These are phyloP conservation scores for Paratinospora sagittata DNA, from an alignment of 164 flowering plant species.

Conservation along the genomic window DNA sequence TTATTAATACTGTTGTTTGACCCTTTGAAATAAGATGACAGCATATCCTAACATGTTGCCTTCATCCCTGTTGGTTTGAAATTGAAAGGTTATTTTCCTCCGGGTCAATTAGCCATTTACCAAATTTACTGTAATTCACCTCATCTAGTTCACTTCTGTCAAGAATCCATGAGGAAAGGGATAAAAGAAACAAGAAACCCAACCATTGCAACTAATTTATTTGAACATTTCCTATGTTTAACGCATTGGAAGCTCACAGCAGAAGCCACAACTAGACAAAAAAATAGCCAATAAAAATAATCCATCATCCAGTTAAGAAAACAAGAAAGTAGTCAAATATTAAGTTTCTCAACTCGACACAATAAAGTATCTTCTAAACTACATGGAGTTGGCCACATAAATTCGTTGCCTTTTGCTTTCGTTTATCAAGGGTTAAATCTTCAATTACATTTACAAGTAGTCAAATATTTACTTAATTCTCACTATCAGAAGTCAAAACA, in stretches of 20 bases:
- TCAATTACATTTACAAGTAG: no score
- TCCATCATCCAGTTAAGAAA: slow-evolving; percentile 1
- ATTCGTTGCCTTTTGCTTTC: no score
- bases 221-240: background rate
- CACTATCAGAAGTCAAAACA: no score
- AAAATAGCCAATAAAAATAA: background rate
- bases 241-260: background rate
- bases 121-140: background rate
- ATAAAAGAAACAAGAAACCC: background rate
- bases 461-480: no score
- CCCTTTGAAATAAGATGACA: background rate
- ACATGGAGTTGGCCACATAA: no score
- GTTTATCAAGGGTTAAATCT: no score
- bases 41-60: background rate
- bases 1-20: background rate
- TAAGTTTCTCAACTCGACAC: no score
- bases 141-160: background rate
- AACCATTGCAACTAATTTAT: background rate
- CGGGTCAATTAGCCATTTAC: background rate
- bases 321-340: background rate
- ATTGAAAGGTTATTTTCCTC: background rate
- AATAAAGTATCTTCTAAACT: no score
- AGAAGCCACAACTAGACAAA: background rate
- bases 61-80: background rate
- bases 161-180: background rate